Evolutionary conservation across 2,329 filamentous ascomycete genomes (phyloP).

Genomic region (Aspergillus pseudonomiae): DNA sequence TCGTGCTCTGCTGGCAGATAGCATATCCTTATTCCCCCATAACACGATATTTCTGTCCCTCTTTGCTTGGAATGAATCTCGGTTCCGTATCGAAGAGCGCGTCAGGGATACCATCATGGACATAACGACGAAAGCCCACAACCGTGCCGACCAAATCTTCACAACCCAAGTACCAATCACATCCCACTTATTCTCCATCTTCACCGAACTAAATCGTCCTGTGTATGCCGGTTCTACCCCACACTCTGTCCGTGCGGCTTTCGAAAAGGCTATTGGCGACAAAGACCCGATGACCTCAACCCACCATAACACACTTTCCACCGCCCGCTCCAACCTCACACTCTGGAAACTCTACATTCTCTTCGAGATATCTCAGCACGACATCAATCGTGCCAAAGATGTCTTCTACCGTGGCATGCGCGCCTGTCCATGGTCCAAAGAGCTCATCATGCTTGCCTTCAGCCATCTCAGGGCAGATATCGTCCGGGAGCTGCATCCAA

Average conservation of each 20-base stretch:
- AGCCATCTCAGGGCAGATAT: constrained; percentile 40
- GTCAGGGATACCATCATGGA: constrained; percentile 66
- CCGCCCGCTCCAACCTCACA: constrained; percentile 43
- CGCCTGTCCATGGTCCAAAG: constrained; percentile 66
- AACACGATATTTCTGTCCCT: constrained; percentile 77
- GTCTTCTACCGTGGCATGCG: constrained; percentile 60
- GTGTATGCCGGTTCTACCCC: constrained; percentile 49
- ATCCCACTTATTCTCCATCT: constrained; percentile 58
- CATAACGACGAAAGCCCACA: constrained; percentile 27
- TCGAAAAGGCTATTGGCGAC: constrained; percentile 54
- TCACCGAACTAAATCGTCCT: constrained; percentile 55
- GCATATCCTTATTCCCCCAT: constrained; percentile 67
- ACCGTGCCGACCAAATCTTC: constrained; percentile 15
- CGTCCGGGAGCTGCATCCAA: constrained; percentile 3
- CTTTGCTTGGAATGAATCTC: constrained; percentile 72
- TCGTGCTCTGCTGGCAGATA: constrained; percentile 62
- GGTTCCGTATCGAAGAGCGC: constrained; percentile 74
- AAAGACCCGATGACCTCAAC: constrained; percentile 10
- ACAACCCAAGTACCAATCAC: constrained; percentile 41
- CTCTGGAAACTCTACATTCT: constrained; percentile 58
- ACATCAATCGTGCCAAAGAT: constrained; percentile 49
- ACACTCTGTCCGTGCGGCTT: constrained; percentile 58
- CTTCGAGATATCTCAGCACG: constrained; percentile 49
- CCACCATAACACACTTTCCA: constrained; percentile 14
- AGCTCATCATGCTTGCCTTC: constrained; percentile 61